Base-by-base conservation (phyloP, 331 rosid species). In the Quercus tomentella region DNA sequence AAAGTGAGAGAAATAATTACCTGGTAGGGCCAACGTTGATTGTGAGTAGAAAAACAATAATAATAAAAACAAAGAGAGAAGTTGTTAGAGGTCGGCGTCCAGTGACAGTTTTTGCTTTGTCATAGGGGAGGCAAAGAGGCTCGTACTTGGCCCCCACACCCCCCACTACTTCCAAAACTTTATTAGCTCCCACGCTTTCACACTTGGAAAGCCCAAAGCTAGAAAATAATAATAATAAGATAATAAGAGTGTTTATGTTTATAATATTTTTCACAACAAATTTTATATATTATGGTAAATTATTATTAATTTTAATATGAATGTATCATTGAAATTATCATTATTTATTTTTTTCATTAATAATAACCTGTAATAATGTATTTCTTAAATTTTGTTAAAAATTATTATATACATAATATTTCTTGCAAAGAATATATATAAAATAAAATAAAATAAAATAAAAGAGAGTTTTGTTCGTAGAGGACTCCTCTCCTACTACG, bases 11-110 rank as follows among this genome's bases (percentile, higher is more conserved):
- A 80, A 79, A 89, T 82, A 80, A 86, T 91, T 83, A 77, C 52
- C 49, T 12, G 26, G 88, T 73, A 88, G 97, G 81, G 8, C 94
- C 82, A 1, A 8, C 26, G 69, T 70, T 84, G 88, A 84, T 80
- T 79, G 78, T 72, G 49, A 73, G 68, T 75, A 2, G 69, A 56
- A 56, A 12, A 58, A 35, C 74, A 70, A 80, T 5, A 56, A 60
- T 21, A 25, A 63, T 21, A 20, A 22, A 23, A 76, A n/a, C 26
- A 41, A 43, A 10, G 58, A 56, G 43, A 37, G 78, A 56, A 51
- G 85, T 79, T 73, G 80, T 76, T 77, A 61, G 37, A 69, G 85
- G 89, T 85, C 76, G 80, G 85, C 75, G 79, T 65, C 79, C 41
- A 73, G 58, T 28, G 76, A 23, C 54, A n/a, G 60, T 77, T 75